Evolutionary conservation across 1,284 basidiomycete species (phyloP).

Genomic region (Pascua guehoae): DNA sequence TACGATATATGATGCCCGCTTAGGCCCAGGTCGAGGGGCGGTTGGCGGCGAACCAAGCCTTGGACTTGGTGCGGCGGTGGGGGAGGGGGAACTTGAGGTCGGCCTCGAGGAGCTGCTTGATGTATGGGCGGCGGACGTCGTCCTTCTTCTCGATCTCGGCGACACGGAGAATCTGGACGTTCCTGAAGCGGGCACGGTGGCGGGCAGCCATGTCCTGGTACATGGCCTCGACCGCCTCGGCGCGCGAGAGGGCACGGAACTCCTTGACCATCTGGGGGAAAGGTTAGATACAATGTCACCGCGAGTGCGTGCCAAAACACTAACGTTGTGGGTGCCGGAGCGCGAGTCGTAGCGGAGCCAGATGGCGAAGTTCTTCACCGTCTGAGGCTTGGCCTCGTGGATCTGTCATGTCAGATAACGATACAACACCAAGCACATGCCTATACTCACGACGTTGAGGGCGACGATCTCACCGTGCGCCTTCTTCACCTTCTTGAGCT

Average conservation of each 20-base stretch:
- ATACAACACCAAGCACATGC: background rate
- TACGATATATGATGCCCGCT: slow-evolving; percentile 21
- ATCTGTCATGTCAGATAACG: slow-evolving; percentile 59
- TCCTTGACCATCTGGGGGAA: slow-evolving; percentile 66
- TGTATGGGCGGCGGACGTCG: slow-evolving; percentile 84
- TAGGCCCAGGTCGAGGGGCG: slow-evolving; percentile 49
- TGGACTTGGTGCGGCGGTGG: slow-evolving; percentile 63
- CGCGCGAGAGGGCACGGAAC: slow-evolving; percentile 92
- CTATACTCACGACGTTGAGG: slow-evolving; percentile 82
- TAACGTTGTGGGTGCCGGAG: slow-evolving; percentile 87
- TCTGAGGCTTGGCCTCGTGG: slow-evolving; percentile 92
- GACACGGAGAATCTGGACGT: slow-evolving; percentile 61
- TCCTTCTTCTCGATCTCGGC: slow-evolving; percentile 81
- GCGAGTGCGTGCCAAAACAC: slow-evolving; percentile 5
- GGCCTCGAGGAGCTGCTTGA: slow-evolving; percentile 90
- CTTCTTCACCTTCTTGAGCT: slow-evolving; percentile 99
- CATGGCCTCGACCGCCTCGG: slow-evolving; percentile 91
- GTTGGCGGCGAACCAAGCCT: slow-evolving; percentile 52
- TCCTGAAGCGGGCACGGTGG: slow-evolving; percentile 98
- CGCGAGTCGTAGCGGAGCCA: slow-evolving; percentile 99
- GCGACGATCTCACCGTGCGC: slow-evolving; percentile 98
- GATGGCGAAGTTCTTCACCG: slow-evolving; percentile 99
- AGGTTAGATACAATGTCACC: slow-evolving; percentile 6
- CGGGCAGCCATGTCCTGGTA: slow-evolving; percentile 99
- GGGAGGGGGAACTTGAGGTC: slow-evolving; percentile 97